These are phyloP conservation scores for Pycnococcus provasolii DNA, from an alignment of 139 green algal genomes.

Conservation along the genomic window DNA sequence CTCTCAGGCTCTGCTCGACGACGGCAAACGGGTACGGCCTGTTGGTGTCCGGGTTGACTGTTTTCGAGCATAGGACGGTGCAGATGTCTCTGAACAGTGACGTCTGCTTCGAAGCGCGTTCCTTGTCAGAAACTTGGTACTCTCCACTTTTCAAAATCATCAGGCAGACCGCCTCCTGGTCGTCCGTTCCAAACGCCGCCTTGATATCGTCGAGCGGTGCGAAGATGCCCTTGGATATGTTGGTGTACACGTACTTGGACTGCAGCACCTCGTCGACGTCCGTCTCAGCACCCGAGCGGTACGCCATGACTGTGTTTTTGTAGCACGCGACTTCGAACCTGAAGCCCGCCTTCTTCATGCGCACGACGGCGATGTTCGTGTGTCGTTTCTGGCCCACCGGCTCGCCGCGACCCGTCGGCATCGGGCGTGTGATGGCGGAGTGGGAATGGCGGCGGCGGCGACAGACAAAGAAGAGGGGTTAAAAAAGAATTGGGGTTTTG, in stretches of 20 bases:
- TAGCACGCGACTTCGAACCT: slow-evolving; percentile 98
- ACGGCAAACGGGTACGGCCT: slow-evolving; percentile 86
- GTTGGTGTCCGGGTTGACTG: slow-evolving; percentile 77
- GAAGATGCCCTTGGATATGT: slow-evolving; percentile 88
- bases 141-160: slow-evolving; percentile 82
- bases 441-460: too few species aligned
- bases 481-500: too few species aligned
- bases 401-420: slow-evolving; percentile 1
- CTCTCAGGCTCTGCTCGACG: slow-evolving; percentile 81
- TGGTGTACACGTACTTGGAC: slow-evolving; percentile 80
- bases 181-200: slow-evolving; percentile 77
- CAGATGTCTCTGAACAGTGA: slow-evolving; percentile 78
- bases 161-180: slow-evolving; percentile 67
- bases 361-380: slow-evolving; percentile 94
- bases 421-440: too few species aligned
- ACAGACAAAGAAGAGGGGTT: too few species aligned
- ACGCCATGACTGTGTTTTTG: slow-evolving; percentile 86
- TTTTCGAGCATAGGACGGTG: slow-evolving; percentile 58
- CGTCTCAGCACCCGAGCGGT: slow-evolving; percentile 52
- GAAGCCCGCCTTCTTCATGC: slow-evolving; percentile 76
- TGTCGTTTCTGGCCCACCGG: slow-evolving; percentile 85
- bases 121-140: slow-evolving; percentile 90
- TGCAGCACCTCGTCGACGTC: slow-evolving; percentile 97
- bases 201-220: slow-evolving; percentile 79
- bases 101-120: slow-evolving; percentile 72